phyloP scores from a whole-genome alignment of 305 asterid genomes.

The Rubia peregrina region DNA sequence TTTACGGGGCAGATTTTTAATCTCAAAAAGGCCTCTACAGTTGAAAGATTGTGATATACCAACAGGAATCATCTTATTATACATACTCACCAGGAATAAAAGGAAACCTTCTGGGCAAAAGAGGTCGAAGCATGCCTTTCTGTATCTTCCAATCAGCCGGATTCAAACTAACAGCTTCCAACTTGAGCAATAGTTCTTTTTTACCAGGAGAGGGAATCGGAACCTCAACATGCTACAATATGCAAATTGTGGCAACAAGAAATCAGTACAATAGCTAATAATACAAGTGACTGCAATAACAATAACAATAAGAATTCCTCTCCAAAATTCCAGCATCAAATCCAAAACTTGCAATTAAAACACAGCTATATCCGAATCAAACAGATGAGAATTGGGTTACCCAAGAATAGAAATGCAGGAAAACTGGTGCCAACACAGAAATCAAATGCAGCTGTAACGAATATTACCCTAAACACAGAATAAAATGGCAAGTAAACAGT shows the following conservation, averaged over 20 bases:
- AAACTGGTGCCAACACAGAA: not conserved
- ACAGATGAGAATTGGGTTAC: not conserved
- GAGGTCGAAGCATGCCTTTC: slow-evolving; percentile 58
- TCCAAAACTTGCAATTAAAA: not conserved
- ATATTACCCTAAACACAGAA: too few relatives aligned
- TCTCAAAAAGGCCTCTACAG: not conserved
- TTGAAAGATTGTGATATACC: not conserved
- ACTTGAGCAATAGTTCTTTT: slow-evolving; percentile 61
- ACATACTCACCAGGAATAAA: slow-evolving; percentile 46
- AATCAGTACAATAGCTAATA: not conserved
- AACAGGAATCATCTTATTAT: not conserved
- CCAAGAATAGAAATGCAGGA: not conserved
- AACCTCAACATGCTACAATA: slow-evolving; percentile 65
- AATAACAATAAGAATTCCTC: not conserved
- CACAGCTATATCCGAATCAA: not conserved
- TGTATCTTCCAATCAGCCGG: slow-evolving; percentile 73
- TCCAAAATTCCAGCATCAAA: not conserved
- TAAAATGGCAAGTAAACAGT: not conserved
- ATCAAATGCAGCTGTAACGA: not conserved
- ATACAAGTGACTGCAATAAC: not conserved
- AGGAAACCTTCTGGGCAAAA: slow-evolving; percentile 65
- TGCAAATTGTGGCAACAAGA: not conserved
- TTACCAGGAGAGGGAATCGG: slow-evolving; percentile 63
- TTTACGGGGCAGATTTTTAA: not conserved
- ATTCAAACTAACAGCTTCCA: slow-evolving; percentile 64